Evolutionary conservation across 2,329 filamentous ascomycete genomes (phyloP).

Genomic region (Xylaria hypoxylon): DNA sequence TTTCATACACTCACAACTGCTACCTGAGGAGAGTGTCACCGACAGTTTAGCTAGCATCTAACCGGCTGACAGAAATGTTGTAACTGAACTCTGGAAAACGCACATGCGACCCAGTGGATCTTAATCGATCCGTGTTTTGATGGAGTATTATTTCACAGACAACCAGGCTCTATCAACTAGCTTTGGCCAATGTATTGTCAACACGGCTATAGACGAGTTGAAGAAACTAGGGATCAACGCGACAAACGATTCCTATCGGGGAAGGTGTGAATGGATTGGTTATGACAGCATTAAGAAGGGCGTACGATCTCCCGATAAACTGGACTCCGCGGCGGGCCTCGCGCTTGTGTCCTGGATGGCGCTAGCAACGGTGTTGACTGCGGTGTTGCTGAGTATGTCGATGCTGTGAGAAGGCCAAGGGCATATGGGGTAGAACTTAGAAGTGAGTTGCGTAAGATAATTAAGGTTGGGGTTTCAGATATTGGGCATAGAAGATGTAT

Average conservation of each 20-base stretch:
- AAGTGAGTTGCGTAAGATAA: no score
- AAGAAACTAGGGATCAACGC: background rate
- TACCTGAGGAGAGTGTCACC: background rate
- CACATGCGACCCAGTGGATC: background rate
- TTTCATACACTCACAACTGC: no score
- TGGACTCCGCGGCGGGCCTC: background rate
- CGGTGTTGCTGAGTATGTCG: no score
- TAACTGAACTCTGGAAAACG: background rate
- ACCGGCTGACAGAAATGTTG: background rate
- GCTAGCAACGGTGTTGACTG: background rate
- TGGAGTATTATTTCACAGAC: background rate
- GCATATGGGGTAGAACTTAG: no score
- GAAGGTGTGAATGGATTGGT: slow-evolving; percentile 4
- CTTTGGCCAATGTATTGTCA: background rate
- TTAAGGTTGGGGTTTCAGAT: no score
- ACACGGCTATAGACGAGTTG: background rate
- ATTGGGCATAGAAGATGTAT: no score
- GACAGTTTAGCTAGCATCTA: background rate
- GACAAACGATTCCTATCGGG: background rate
- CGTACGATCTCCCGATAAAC: background rate
- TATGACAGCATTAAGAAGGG: slow-evolving; percentile 1
- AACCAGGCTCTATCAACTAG: background rate
- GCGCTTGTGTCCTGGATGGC: background rate
- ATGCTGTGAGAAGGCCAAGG: background rate
- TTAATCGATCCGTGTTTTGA: background rate